Base-by-base conservation (phyloP, 2,329 filamentous ascomycete species). In the Fusarium stilboides region DNA sequence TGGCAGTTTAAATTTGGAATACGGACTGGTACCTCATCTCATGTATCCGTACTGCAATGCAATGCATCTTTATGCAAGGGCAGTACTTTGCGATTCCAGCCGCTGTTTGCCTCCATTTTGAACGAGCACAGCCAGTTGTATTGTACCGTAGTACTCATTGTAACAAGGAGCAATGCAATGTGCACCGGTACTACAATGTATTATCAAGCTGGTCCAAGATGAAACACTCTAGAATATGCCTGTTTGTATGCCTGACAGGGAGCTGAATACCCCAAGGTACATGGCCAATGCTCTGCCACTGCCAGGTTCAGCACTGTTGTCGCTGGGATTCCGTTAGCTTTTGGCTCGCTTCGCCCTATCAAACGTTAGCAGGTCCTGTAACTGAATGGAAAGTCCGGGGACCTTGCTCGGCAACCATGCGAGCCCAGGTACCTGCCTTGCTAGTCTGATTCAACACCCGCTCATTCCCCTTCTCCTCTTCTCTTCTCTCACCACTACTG, bases 331-430 rank as follows among this genome's bases (percentile, higher is more conserved):
- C 26, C 36, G 26, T 58, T 42, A 51, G 44, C 61, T 55, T 54
- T 51, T 50, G 53, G 50, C 53, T 52, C 67, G 63, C 50, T 70
- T 65, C 54, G 67, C 67, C 68, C 67, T 70, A 70, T 70, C 63
- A 70, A 60, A 68, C 54, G 28, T 39, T 57, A 56, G 51, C 19
- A 59, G 47, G 40, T 59, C 53, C 50, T 65, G 34, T 26, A 54
- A 53, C 44, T 57, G 42, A 68, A 53, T 55, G 50, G 52, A 28
- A 52, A 58, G 67, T 64, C 67, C 34, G 67, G 67, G 67, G 67
- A 39, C 45, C 44, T 52, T 52, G 62, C 62, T 43, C 52, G 34
- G 39, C 42, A 64, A 59, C 53, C 64, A 34, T 47, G 49, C 22
- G 26, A 43, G 26, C 34, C 46, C 44, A 50, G 49, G 51, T 43